Conservation (phyloP, 805 yeast species). For the Ogataea paraovalis region DNA sequence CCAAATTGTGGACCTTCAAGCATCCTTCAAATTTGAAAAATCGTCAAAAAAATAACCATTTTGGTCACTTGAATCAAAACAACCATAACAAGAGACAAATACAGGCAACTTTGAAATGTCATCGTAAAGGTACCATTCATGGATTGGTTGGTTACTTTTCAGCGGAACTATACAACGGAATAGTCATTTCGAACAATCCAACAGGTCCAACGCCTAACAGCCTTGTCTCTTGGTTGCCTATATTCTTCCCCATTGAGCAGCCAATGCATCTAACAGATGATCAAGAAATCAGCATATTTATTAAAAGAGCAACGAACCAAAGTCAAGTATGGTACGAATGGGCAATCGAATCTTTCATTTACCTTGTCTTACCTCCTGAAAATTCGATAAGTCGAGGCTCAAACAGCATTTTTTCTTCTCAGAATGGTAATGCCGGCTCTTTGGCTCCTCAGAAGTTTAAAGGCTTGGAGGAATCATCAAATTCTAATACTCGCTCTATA, state of each 20-base stretch:
- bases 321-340: conserved; percentile 64
- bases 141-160: conserved; percentile 74
- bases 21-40: conserved; percentile 33
- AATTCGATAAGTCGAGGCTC: conserved; percentile 11
- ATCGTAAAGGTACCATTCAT: conserved; percentile 54
- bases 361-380: conserved; percentile 26
- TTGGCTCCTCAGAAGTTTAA: background rate
- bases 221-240: conserved; percentile 65
- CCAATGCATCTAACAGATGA: conserved; percentile 52
- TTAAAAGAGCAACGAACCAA: conserved; percentile 43
- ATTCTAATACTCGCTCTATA: background rate
- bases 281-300: conserved; percentile 48
- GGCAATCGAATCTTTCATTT: conserved; percentile 51
- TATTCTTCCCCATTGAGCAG: conserved; percentile 54
- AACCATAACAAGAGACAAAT: conserved; percentile 22
- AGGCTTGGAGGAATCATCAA: background rate
- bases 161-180: conserved; percentile 62
- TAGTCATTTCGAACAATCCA: conserved; percentile 50
- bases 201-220: conserved; percentile 36
- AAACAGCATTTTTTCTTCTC: conserved; percentile 7
- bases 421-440: conserved; percentile 1
- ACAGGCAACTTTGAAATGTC: conserved; percentile 36
- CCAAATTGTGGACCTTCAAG: conserved; percentile 56
- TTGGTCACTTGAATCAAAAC: conserved; percentile 6
- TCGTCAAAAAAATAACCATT: background rate